Percentiles rank a stretch among this genome's conserved stretches.
Conservation (phyloP, 2,329 filamentous ascomycete species). For the Trichoderma atroviride region DNA sequence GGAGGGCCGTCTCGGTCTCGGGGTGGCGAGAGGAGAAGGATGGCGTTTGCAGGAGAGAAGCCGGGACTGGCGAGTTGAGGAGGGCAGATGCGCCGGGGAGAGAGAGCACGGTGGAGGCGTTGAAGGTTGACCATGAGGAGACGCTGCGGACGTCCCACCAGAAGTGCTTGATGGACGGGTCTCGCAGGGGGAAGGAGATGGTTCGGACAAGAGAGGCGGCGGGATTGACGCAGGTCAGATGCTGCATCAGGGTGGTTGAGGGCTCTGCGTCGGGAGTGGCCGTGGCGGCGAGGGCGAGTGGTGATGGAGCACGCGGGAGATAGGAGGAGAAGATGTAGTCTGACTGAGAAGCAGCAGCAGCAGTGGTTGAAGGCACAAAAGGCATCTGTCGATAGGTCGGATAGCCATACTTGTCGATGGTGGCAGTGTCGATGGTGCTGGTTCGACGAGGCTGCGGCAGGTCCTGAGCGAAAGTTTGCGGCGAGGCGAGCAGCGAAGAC, state of each 20-base stretch:
- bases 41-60: constrained; percentile 62
- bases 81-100: constrained; percentile 74
- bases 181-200: constrained; percentile 68
- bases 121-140: constrained; percentile 81
- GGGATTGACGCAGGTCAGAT: constrained; percentile 79
- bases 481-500: constrained; percentile 65
- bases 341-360: constrained; percentile 26
- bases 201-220: constrained; percentile 80
- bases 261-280: constrained; percentile 48
- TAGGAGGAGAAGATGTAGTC: constrained; percentile 52
- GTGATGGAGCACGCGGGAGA: constrained; percentile 50
- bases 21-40: constrained; percentile 65
- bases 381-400: constrained; percentile 82
- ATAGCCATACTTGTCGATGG: constrained; percentile 73
- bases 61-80: constrained; percentile 69
- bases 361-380: constrained; percentile 35
- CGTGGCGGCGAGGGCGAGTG: constrained; percentile 44
- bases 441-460: constrained; percentile 53
- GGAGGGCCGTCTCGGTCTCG: constrained; percentile 76
- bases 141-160: constrained; percentile 97
- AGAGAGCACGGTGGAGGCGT: constrained; percentile 67
- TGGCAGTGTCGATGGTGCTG: constrained; percentile 66
- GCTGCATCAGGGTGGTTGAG: constrained; percentile 73
- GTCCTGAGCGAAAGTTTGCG: constrained; percentile 58
- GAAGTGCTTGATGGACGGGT: constrained; percentile 76